A percentile compares a stretch with the other conserved stretches of the same genome.
Evolutionary conservation across 2,329 filamentous ascomycete genomes (phyloP).

Genomic region (Xylaria sp.): DNA sequence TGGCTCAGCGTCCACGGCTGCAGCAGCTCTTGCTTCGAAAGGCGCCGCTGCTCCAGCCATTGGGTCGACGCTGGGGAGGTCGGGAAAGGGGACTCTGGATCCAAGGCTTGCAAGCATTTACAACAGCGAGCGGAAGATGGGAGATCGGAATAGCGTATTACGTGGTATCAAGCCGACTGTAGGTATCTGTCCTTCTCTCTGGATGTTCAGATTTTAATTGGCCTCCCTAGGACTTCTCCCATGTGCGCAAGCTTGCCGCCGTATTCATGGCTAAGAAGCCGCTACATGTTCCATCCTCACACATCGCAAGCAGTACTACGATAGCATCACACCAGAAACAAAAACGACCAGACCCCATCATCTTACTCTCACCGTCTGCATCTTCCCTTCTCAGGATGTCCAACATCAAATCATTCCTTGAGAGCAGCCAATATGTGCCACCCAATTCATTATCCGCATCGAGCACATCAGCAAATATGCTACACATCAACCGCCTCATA

Average conservation of each 20-base stretch:
- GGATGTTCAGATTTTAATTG: slow-evolving; percentile 11
- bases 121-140: slow-evolving; percentile 88
- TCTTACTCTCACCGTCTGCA: slow-evolving; percentile 94
- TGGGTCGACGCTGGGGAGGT: slow-evolving; percentile 59
- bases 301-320: slow-evolving; percentile 55
- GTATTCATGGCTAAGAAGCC: slow-evolving; percentile 76
- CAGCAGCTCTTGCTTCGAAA: slow-evolving; percentile 52
- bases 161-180: slow-evolving; percentile 90
- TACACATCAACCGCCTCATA: slow-evolving; percentile 83
- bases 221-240: slow-evolving; percentile 83
- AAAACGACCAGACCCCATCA: slow-evolving; percentile 80
- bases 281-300: slow-evolving; percentile 51
- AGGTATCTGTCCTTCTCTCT: slow-evolving; percentile 48
- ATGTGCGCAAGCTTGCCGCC: slow-evolving; percentile 86
- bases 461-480: slow-evolving; percentile 77
- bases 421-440: slow-evolving; percentile 82
- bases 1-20: slow-evolving; percentile 56
- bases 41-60: slow-evolving; percentile 54
- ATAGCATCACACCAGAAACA: slow-evolving; percentile 67
- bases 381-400: slow-evolving; percentile 94
- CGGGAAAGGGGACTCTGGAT: slow-evolving; percentile 76
- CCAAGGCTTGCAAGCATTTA: slow-evolving; percentile 89
- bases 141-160: slow-evolving; percentile 88
- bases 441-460: slow-evolving; percentile 70
- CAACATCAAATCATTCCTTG: slow-evolving; percentile 94